Evolutionary conservation across 2,329 filamentous ascomycete species (phyloP), one percentile per base, ranked within the genome.

Genomic region (Botrytis squamosa): DNA sequence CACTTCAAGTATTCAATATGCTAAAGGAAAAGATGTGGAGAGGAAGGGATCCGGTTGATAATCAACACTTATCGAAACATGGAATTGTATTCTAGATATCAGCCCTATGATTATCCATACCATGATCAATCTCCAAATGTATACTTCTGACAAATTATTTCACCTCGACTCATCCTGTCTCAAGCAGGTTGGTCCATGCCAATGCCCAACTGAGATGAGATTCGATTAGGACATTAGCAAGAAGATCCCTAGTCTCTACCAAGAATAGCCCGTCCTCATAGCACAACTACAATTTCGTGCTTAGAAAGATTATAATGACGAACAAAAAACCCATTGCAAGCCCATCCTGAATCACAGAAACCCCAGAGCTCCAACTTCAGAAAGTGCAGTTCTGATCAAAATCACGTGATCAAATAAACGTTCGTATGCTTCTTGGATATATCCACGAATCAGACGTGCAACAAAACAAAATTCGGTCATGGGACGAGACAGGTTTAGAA

Each of bases 261-360:
- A 29, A 55, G 5, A 55, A 29, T 8, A 55, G 5, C 16, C 14
- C 14, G 1, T 29, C 14, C 18, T 2, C 49, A 55, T 7, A 29
- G 5, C 52, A 55, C 25, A 29, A 16, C 16, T 16, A 16, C 1
- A 16, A 3, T n/a, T 0, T 6, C 12, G 1, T 29, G 3, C 25
- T 8, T n/a, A 2, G 12, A 3, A 29, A 1, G 1, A 16, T 55
- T 3, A 5, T 16, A 55, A 29, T n/a, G 3, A 2, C 25, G 25
- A 55, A 14, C 9, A 18, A 8, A 14, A n/a, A 55, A 14, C 6
- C 25, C 25, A 55, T 55, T 55, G 2, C 25, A n/a, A n/a, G 16
- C 4, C 49, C 12, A 52, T 4, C 25, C 49, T n/a, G 1, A n/a
- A n/a, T 16, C 3, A 3, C 25, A 6, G 25, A 3, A 55, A 16